These are phyloP conservation scores for Euphorbia schlechtendalii DNA, from an alignment of 441 rosid species.

Conservation along the genomic window DNA sequence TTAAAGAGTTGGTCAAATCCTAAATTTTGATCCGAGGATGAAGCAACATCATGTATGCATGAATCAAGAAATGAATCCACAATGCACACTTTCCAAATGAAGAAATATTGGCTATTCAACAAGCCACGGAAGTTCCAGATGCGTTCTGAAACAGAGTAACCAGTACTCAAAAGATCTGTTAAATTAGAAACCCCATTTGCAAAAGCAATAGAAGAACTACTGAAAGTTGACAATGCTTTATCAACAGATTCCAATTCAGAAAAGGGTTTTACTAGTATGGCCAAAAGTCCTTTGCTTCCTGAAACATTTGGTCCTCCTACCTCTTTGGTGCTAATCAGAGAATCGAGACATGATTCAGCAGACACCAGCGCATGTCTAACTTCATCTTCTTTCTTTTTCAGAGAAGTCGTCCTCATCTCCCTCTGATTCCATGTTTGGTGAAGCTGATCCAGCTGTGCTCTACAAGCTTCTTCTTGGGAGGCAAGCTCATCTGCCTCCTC, in stretches of 20 bases:
- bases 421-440: slow-evolving; percentile 87
- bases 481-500: slow-evolving; percentile 99
- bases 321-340: slow-evolving; percentile 51
- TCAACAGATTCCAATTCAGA: slow-evolving; percentile 65
- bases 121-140: slow-evolving; percentile 70
- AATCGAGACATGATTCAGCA: slow-evolving; percentile 59
- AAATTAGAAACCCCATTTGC: slow-evolving; percentile 44
- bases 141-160: slow-evolving; percentile 50
- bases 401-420: slow-evolving; percentile 62
- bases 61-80: slow-evolving; percentile 84
- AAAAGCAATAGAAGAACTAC: slow-evolving; percentile 37
- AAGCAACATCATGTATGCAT: slow-evolving; percentile 77
- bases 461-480: slow-evolving; percentile 97
- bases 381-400: slow-evolving; percentile 64
- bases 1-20: slow-evolving; percentile 89
- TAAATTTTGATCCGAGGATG: slow-evolving; percentile 69
- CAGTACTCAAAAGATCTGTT: slow-evolving; percentile 53
- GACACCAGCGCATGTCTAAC: slow-evolving; percentile 53
- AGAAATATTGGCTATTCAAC: slow-evolving; percentile 60
- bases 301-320: slow-evolving; percentile 41
- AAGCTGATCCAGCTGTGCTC: slow-evolving; percentile 82
- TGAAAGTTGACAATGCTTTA: slow-evolving; percentile 42
- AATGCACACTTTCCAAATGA: slow-evolving; percentile 85
- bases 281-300: slow-evolving; percentile 58
- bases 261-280: slow-evolving; percentile 60